Evolutionary conservation across 2,329 filamentous ascomycete genomes (phyloP), one percentile per base, ranked within the genome.

Genomic region (Claviceps fusiformis): DNA sequence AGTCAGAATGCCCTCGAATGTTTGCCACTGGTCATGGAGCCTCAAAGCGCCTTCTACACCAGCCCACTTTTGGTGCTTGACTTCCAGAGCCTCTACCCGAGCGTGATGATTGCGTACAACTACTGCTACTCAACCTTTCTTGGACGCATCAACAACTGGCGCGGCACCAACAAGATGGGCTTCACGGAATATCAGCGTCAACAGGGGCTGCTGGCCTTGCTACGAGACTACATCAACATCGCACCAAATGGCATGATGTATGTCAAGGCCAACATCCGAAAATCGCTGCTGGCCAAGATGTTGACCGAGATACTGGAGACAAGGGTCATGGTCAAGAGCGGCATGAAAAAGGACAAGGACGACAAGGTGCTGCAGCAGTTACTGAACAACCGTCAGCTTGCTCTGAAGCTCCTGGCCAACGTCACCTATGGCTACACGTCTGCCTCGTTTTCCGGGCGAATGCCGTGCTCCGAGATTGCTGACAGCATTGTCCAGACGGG

Each of bases 41-140:
- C 93, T 0, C 89, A 93, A 63, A 96, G 91, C 61, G 88, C 85
- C 7, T 95, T 98, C 65, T 98, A 98, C 70, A 89, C 76, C 55
- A 93, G 88, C 58, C 93, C 93, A 0, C 68, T 98, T 0, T 67
- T 98, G 3, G 93, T 98, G 0, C 76, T 98, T 7, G 93, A 98
- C 69, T 98, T 98, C 59, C 92, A 97, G 65, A 95, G 89, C 57
- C 73, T 98, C 50, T 98, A 98, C 61, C 93, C 93, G 0, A 96
- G 91, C 68, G 85, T 97, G 57, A 96, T 98, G 90, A 97, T 98
- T 65, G 93, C 93, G 0, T 97, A 98, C 73, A 98, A 98, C 64
- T 93, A 96, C 66, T 98, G 93, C 72, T 98, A 98, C 66, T 97
- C 93, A 0, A 98, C 93, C 0, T 98, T 91, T 62, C 76, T 97